These are phyloP conservation scores for Gastrodia elata DNA, from an alignment of 106 monocot genomes.

Conservation along the genomic window DNA sequence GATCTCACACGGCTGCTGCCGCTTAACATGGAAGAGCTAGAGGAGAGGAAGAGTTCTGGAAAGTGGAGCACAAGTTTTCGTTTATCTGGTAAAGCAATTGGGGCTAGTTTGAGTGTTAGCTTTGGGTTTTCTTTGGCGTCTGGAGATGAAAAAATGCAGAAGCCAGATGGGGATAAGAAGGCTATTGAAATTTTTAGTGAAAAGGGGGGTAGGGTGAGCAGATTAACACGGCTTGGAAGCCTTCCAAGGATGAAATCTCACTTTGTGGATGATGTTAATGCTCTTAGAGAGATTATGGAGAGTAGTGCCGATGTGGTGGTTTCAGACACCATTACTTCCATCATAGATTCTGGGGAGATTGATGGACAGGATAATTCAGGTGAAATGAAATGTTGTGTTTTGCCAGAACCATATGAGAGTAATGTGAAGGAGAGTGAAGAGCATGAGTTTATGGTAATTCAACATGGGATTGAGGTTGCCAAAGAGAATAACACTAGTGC, in stretches of 20 bases:
- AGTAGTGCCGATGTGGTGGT: background rate
- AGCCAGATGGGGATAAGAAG: slow-evolving; percentile 9
- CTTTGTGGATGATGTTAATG: slow-evolving; percentile 44
- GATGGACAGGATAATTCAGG: slow-evolving; percentile 5
- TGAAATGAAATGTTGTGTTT: slow-evolving; percentile 1
- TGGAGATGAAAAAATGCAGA: background rate
- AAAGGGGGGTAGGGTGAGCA: slow-evolving; percentile 5
- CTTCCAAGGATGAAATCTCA: slow-evolving; percentile 6
- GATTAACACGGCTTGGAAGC: slow-evolving; percentile 2
- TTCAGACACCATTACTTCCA: slow-evolving; percentile 10
- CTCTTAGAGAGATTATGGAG: slow-evolving; percentile 17
- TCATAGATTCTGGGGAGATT: slow-evolving; percentile 14
- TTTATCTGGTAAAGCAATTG: slow-evolving; percentile 66
- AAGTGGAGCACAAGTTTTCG: slow-evolving; percentile 83
- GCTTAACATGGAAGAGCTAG: slow-evolving; percentile 50
- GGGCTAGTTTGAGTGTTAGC: slow-evolving; percentile 60
- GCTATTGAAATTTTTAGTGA: slow-evolving; percentile 13
- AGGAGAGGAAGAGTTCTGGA: slow-evolving; percentile 41
- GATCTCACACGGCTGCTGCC: slow-evolving; percentile 80
- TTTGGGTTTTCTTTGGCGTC: slow-evolving; percentile 44
- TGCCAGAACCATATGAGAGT: slow-evolving; percentile 11
- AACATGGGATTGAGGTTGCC: slow-evolving; percentile 45
- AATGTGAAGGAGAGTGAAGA: slow-evolving; percentile 14
- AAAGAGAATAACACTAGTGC: slow-evolving; percentile 4
- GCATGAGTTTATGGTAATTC: slow-evolving; percentile 43